phyloP scores from a whole-genome alignment of 1,284 basidiomycete genomes.

The Ganoderma lucidum region DNA sequence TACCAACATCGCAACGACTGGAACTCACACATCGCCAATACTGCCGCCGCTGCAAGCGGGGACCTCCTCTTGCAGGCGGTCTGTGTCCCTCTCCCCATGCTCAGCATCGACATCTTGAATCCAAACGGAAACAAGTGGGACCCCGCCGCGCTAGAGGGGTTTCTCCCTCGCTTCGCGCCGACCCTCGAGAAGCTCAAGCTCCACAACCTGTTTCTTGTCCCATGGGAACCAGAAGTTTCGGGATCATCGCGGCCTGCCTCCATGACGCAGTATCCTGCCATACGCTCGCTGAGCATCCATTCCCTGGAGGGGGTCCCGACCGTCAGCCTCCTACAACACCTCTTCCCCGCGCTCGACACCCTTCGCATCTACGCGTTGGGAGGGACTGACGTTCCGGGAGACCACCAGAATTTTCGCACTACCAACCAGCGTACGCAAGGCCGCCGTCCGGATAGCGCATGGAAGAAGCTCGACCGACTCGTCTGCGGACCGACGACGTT shows the following conservation, averaged over 20 bases:
- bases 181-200: not conserved
- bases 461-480: not conserved
- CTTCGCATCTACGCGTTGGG: not conserved
- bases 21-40: too few relatives aligned
- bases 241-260: not conserved
- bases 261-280: not conserved
- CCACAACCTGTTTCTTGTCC: not conserved
- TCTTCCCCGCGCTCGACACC: not conserved
- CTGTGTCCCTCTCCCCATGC: not conserved
- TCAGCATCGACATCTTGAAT: not conserved
- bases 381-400: not conserved
- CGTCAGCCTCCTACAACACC: not conserved
- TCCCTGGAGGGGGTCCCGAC: not conserved
- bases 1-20: not conserved
- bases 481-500: not conserved
- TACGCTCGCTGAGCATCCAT: not conserved
- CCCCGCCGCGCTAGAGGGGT: not conserved
- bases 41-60: too few relatives aligned
- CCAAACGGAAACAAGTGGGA: not conserved
- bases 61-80: not conserved
- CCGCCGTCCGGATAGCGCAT: not conserved
- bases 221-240: not conserved
- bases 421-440: not conserved
- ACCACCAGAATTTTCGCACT: accelerated
- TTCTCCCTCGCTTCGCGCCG: not conserved